Conservation (phyloP, 1,284 basidiomycete species). For the Microbotryum violaceum region DNA sequence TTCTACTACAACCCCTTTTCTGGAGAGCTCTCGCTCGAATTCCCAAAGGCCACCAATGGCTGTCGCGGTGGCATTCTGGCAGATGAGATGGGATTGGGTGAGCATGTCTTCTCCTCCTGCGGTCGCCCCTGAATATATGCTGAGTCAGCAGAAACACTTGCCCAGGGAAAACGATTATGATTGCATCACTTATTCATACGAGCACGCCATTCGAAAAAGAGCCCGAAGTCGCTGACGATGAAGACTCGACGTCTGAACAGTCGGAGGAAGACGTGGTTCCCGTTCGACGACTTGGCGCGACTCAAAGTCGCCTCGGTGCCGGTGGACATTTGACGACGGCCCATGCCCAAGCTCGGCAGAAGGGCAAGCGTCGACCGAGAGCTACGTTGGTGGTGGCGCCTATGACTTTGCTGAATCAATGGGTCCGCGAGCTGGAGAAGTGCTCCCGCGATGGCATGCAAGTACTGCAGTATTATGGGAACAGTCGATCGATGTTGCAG, state of each 20-base stretch:
- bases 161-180: conserved; percentile 83
- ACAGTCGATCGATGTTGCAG: conserved; percentile 67
- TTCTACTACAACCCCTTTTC: conserved; percentile 59
- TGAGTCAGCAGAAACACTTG: neutral
- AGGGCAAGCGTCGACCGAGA: conserved; percentile 34
- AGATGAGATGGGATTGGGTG: conserved; percentile 70
- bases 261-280: conserved; percentile 22
- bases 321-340: neutral
- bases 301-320: neutral
- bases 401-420: conserved; percentile 81
- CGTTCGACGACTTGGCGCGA: conserved; percentile 36
- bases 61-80: conserved; percentile 81
- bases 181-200: conserved; percentile 59
- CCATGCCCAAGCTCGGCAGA: conserved; percentile 24
- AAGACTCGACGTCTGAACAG: neutral
- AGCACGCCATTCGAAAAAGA: conserved; percentile 13
- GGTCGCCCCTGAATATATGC: too few species aligned
- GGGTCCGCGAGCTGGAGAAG: conserved; percentile 73
- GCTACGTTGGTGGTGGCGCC: conserved; percentile 90
- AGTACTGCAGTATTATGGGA: conserved; percentile 76
- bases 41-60: conserved; percentile 71
- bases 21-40: conserved; percentile 81
- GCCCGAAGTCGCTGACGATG: neutral
- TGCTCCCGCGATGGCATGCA: conserved; percentile 57
- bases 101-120: neutral